phyloP scores from a whole-genome alignment of 306 rosid genomes.

The Trifolium fragiferum region DNA sequence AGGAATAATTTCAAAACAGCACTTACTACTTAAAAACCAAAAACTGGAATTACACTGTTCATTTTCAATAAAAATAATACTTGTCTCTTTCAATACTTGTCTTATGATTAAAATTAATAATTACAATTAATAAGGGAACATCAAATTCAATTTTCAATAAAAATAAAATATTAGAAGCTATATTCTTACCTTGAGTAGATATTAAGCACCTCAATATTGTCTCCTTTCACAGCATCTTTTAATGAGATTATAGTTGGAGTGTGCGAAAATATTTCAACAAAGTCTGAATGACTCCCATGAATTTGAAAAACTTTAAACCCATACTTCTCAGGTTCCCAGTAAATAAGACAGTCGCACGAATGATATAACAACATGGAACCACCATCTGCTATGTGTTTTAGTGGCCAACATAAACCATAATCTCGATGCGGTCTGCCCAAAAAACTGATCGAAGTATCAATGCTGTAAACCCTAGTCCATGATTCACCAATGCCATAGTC shows the following conservation, averaged over 20 bases:
- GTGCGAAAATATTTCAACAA: not conserved
- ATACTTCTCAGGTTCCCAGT: not conserved
- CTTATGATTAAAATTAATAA: too few species aligned
- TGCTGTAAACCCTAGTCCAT: slow-evolving; percentile 2
- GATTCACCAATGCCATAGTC: slow-evolving; percentile 24
- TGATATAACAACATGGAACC: not conserved
- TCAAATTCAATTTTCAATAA: not conserved
- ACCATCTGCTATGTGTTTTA: not conserved
- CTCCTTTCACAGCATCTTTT: slow-evolving; percentile 18
- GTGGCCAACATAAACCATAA: not conserved
- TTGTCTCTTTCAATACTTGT: not conserved
- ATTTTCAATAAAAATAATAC: not conserved
- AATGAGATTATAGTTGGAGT: slow-evolving; percentile 11
- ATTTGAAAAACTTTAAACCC: not conserved
- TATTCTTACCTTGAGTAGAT: slow-evolving; percentile 7
- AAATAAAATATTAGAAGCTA: not conserved
- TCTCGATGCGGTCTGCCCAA: accelerated
- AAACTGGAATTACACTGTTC: too few species aligned
- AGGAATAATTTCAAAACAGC: too few species aligned
- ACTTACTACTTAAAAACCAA: too few species aligned
- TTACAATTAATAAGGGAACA: not conserved
- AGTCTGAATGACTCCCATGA: not conserved
- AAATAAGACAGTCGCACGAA: not conserved
- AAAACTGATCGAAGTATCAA: not conserved
- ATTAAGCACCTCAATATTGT: not conserved